phyloP scores from a whole-genome alignment of 2,329 filamentous ascomycete genomes.

The Colletotrichum echinochloae region DNA sequence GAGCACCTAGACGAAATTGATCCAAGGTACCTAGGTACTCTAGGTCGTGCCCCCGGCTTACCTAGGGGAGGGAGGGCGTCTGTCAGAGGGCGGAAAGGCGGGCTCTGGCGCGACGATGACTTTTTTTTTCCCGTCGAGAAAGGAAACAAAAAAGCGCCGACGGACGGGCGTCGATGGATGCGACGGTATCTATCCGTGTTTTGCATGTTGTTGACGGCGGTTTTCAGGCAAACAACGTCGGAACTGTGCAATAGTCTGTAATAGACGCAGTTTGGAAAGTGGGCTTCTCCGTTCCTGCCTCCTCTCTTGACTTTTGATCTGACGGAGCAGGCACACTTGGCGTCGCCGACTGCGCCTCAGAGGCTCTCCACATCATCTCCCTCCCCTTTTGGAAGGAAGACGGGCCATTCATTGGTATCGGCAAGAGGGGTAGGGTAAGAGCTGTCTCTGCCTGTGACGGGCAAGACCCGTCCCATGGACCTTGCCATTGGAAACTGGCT shows the following conservation, averaged over 20 bases:
- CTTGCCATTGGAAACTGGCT: not conserved
- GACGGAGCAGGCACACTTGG: slow-evolving; percentile 30
- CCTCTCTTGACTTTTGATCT: not conserved
- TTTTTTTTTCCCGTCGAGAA: too few relatives aligned
- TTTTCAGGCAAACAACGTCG: too few relatives aligned
- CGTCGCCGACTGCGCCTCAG: slow-evolving; percentile 31
- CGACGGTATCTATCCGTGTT: too few relatives aligned
- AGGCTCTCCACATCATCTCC: slow-evolving; percentile 3
- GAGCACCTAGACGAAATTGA: slow-evolving; percentile 23
- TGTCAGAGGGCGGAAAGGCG: too few relatives aligned
- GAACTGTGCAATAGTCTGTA: too few relatives aligned
- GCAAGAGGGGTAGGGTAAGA: not conserved
- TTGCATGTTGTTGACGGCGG: too few relatives aligned
- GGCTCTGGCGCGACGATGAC: not conserved
- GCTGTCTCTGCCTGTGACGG: not conserved
- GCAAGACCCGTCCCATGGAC: not conserved
- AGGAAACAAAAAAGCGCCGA: not conserved
- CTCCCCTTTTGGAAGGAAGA: not conserved
- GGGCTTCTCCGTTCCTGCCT: not conserved
- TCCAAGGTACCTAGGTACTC: too few relatives aligned
- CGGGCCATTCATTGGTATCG: not conserved
- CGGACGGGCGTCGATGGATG: not conserved
- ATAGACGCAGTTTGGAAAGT: not conserved
- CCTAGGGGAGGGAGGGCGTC: not conserved
- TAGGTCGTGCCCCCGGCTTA: not conserved